These are phyloP conservation scores for Psilocybe cyanescens DNA, from an alignment of 768 basidiomycete genomes.

Conservation along the genomic window DNA sequence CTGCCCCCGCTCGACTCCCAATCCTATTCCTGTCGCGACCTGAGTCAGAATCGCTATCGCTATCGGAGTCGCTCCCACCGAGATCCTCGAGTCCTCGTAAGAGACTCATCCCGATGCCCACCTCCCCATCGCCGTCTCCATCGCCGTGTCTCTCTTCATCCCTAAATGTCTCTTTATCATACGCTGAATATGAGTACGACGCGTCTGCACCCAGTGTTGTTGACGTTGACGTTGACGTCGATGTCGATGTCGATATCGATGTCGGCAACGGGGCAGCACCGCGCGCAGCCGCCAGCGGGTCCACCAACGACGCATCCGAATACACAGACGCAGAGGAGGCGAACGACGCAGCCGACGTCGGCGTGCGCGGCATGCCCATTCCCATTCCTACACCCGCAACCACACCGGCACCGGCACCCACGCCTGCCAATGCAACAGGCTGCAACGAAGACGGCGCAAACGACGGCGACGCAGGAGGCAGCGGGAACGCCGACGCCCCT, in stretches of 20 bases:
- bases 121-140: constrained; percentile 29
- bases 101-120: constrained; percentile 36
- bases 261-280: background rate
- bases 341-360: background rate
- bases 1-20: background rate
- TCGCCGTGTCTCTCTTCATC: background rate
- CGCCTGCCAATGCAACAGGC: constrained; percentile 54
- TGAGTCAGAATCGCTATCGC: no score
- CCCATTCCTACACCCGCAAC: background rate
- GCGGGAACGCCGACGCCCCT: background rate
- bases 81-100: background rate
- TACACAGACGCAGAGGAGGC: background rate
- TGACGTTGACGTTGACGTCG: background rate
- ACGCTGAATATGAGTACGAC: background rate
- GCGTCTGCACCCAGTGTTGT: background rate
- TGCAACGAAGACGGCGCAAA: constrained; percentile 27
- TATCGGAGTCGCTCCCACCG: background rate
- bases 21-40: no score
- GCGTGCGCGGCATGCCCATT: background rate
- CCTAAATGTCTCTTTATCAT: background rate
- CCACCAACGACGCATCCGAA: no score
- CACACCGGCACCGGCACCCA: constrained; percentile 41
- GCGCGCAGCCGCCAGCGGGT: no score
- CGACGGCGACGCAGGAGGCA: background rate
- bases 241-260: background rate